Percentiles rank a stretch among this genome's conserved stretches.
Conservation (phyloP, 2,329 filamentous ascomycete species). For the Curvularia sp. region DNA sequence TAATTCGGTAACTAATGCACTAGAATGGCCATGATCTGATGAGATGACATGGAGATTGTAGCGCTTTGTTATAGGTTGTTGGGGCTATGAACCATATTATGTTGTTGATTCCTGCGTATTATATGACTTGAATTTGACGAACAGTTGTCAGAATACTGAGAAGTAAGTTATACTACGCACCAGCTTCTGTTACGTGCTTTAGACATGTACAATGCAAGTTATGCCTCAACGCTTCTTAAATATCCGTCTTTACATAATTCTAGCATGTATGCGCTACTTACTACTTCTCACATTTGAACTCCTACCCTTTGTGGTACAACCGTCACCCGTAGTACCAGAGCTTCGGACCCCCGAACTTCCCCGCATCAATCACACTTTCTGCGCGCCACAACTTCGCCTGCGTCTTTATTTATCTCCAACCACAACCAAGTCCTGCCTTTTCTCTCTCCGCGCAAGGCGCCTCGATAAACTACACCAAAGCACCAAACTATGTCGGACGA, state of each 20-base stretch:
- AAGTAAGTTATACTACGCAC: not conserved
- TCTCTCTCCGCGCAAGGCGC: not conserved
- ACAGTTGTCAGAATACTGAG: not conserved
- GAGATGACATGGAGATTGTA: no score
- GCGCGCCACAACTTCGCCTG: constrained; percentile 1
- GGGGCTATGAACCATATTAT: no score
- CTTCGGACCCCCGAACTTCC: constrained; percentile 21
- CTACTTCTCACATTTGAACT: not conserved
- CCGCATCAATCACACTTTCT: constrained; percentile 19
- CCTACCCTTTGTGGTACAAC: not conserved
- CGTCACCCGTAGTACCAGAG: not conserved
- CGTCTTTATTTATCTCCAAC: constrained; percentile 6
- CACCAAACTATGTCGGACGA: constrained; percentile 65
- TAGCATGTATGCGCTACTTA: no score
- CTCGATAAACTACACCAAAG: not conserved
- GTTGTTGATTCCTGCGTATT: no score
- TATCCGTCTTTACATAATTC: not conserved
- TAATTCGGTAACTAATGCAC: no score
- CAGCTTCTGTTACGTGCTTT: not conserved
- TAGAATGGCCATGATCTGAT: no score
- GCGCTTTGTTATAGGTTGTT: no score
- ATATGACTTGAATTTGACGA: no score
- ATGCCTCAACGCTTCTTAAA: not conserved
- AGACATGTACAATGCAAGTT: not conserved
- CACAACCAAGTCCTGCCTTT: not conserved